Evolutionary conservation across 1,284 basidiomycete genomes (phyloP).

Genomic region (Pseudozyma sp.): DNA sequence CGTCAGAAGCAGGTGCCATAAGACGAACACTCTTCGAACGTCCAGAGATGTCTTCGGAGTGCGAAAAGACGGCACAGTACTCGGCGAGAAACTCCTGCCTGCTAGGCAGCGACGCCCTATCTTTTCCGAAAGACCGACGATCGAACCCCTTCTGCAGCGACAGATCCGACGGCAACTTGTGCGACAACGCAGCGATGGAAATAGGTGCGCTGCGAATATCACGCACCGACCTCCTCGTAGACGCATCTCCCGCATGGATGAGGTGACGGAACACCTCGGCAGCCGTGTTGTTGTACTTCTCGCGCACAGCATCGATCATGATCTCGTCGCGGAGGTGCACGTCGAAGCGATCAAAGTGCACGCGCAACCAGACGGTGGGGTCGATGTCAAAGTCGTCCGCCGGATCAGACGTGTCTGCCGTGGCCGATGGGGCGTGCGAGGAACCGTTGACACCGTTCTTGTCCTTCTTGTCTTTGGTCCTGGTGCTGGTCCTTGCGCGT

Average conservation of each 20-base stretch:
- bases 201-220: conserved; percentile 51
- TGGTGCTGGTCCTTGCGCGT: conserved; percentile 32
- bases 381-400: conserved; percentile 53
- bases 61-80: conserved; percentile 80
- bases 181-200: conserved; percentile 58
- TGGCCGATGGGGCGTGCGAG: background rate
- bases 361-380: conserved; percentile 77
- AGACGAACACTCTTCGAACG: conserved; percentile 74
- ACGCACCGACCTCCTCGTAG: conserved; percentile 71
- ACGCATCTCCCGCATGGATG: conserved; percentile 68
- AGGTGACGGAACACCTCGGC: conserved; percentile 65
- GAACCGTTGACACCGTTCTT: conserved; percentile 37
- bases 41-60: conserved; percentile 81
- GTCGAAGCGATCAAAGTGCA: conserved; percentile 89
- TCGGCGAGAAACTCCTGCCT: conserved; percentile 69
- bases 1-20: conserved; percentile 58
- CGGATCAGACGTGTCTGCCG: conserved; percentile 35
- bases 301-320: conserved; percentile 53
- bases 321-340: conserved; percentile 84
- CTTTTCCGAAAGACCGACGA: conserved; percentile 46
- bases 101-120: conserved; percentile 39
- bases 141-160: conserved; percentile 72
- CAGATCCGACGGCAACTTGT: conserved; percentile 68
- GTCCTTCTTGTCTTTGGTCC: conserved; percentile 33
- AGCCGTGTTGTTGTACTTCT: conserved; percentile 60